These are phyloP conservation scores for Fulvia fulva DNA, from an alignment of 2,329 filamentous ascomycete species.

Conservation along the genomic window DNA sequence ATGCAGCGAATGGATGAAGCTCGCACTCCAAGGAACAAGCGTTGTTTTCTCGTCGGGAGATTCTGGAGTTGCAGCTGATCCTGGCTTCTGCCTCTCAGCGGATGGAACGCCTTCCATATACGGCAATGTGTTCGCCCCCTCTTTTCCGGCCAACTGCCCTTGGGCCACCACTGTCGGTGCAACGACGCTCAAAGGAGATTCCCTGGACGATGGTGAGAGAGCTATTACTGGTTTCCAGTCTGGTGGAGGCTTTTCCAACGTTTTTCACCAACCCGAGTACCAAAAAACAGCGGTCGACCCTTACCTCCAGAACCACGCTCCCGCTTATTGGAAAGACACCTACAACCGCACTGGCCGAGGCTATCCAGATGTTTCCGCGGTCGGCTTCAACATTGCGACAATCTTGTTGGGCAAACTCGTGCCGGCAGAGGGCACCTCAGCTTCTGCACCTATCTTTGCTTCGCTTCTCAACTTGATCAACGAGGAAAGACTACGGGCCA, in stretches of 20 bases:
- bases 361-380: conserved; percentile 42
- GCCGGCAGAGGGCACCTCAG: conserved; percentile 48
- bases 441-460: conserved; percentile 46
- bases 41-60: conserved; percentile 61
- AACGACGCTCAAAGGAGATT: conserved; percentile 36
- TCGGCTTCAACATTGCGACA: conserved; percentile 19
- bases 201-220: conserved; percentile 36
- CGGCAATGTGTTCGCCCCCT: conserved; percentile 40
- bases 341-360: conserved; percentile 49
- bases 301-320: conserved; percentile 31
- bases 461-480: conserved; percentile 45
- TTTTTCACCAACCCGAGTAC: conserved; percentile 30
- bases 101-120: conserved; percentile 40
- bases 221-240: conserved; percentile 37
- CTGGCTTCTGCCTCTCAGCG: conserved; percentile 21
- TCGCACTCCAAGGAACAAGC: conserved; percentile 59
- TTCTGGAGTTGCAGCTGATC: conserved; percentile 47
- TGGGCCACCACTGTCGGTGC: conserved; percentile 51
- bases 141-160: conserved; percentile 46
- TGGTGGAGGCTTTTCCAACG: conserved; percentile 42
- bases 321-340: conserved; percentile 37
- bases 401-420: conserved; percentile 37
- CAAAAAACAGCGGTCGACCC: conserved; percentile 24
- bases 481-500: conserved; percentile 31
- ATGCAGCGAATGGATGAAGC: conserved; percentile 59